A percentile compares a stretch with the other conserved stretches of the same genome.
Evolutionary conservation across 2,329 filamentous ascomycete species (phyloP).

Genomic region (Botrytis porri): DNA sequence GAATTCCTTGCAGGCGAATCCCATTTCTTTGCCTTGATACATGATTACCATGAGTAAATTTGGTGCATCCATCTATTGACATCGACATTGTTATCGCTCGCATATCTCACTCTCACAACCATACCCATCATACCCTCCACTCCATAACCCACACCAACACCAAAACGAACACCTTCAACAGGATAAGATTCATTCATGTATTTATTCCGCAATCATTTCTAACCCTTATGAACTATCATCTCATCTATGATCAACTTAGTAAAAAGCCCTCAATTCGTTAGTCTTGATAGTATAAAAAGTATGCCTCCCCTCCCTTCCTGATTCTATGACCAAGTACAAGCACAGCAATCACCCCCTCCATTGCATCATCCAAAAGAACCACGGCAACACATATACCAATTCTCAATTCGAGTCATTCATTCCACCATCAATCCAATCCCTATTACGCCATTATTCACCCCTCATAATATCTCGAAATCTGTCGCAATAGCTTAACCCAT

Average conservation of each 20-base stretch:
- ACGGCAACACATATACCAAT: not conserved
- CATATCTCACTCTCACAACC: not conserved
- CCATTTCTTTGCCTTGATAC: not conserved
- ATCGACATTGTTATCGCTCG: not conserved
- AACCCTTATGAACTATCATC: not conserved
- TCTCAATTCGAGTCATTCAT: conserved; percentile 1
- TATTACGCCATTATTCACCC: conserved; percentile 8
- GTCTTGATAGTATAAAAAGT: conserved; percentile 7
- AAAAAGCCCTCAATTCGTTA: not conserved
- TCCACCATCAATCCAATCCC: conserved; percentile 11
- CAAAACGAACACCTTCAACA: not conserved
- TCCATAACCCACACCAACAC: not conserved
- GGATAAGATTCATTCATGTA: not conserved
- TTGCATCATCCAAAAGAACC: not conserved
- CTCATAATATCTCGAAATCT: not conserved
- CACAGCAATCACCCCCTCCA: not conserved
- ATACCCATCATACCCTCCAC: not conserved
- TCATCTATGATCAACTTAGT: not conserved
- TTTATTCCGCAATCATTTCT: not conserved
- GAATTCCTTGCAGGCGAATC: not conserved
- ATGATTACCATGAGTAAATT: not conserved
- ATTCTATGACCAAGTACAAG: not conserved
- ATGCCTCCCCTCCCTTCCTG: not conserved
- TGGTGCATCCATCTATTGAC: not conserved
- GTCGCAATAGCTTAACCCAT: not conserved